phyloP scores from a whole-genome alignment of 208 protist species.

The Leishmania aethiopica region DNA sequence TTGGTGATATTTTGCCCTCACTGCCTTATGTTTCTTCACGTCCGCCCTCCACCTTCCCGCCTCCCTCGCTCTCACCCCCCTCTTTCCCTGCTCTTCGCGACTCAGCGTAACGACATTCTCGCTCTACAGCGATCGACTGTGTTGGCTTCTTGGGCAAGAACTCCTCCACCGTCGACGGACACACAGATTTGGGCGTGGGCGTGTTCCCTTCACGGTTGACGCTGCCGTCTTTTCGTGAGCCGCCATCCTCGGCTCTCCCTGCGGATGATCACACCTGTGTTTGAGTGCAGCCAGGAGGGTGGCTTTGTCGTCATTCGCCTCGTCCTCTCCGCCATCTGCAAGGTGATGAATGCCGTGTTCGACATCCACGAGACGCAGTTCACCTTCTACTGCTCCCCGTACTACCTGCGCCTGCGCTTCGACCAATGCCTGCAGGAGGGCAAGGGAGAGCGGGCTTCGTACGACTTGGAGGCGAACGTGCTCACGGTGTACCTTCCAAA shows the following conservation, averaged over 20 bases:
- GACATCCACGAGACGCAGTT: constrained; percentile 82
- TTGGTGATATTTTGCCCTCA: background rate
- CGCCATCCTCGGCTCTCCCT: constrained; percentile 37
- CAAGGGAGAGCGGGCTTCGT: constrained; percentile 75
- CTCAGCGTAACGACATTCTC: background rate
- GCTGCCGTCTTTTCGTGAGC: background rate
- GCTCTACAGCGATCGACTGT: background rate
- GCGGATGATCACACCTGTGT: constrained; percentile 73
- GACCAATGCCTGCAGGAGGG: constrained; percentile 75
- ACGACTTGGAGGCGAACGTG: constrained; percentile 72
- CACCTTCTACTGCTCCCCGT: constrained; percentile 89
- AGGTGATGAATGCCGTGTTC: constrained; percentile 79
- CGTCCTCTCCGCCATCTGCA: constrained; percentile 76
- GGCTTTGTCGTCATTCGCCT: constrained; percentile 83
- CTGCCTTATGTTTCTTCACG: background rate
- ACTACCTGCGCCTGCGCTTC: constrained; percentile 91
- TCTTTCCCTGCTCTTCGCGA: background rate
- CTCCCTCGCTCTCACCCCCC: background rate
- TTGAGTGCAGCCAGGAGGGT: constrained; percentile 80
- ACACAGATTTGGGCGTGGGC: background rate
- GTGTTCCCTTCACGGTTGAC: background rate
- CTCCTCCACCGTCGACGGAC: background rate
- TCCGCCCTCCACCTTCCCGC: background rate
- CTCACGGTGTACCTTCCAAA: constrained; percentile 89
- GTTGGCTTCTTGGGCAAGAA: background rate